Percentiles rank a stretch among this genome's conserved stretches.
phyloP scores from a whole-genome alignment of 805 yeast species.

The Kodamaea restingae region DNA sequence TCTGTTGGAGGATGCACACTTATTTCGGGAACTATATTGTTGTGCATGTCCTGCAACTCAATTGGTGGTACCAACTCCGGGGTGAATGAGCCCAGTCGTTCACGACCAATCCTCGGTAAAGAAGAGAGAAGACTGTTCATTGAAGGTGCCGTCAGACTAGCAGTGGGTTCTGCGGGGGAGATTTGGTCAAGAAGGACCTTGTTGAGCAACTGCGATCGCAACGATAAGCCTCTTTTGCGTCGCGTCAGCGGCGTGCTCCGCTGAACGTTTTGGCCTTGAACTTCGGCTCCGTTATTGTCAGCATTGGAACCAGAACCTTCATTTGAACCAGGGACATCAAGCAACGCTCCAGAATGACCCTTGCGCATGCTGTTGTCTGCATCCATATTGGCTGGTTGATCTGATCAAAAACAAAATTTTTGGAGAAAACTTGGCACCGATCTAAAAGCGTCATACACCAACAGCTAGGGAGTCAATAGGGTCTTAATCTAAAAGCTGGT shows the following conservation, averaged over 20 bases:
- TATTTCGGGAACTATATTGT: constrained; percentile 5
- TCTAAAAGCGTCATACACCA: no score
- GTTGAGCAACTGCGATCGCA: constrained; percentile 62
- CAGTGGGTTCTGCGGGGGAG: neutral
- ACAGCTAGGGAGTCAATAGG: no score
- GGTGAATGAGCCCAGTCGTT: constrained; percentile 4
- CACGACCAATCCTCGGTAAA: constrained; percentile 6
- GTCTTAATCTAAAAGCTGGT: no score
- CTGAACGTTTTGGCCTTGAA: no score
- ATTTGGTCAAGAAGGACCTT: constrained; percentile 20
- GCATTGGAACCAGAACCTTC: no score
- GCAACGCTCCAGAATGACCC: neutral
- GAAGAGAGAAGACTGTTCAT: neutral
- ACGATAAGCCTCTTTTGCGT: constrained; percentile 61
- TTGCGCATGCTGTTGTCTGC: neutral
- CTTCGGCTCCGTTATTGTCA: no score
- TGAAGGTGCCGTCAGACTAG: neutral
- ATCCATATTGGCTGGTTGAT: constrained; percentile 1
- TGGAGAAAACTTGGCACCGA: no score
- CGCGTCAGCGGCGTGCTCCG: constrained; percentile 19
- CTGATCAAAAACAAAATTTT: neutral
- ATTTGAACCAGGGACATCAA: no score
- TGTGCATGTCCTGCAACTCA: constrained; percentile 8
- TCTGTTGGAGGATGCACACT: constrained; percentile 17
- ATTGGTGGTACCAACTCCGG: constrained; percentile 11